Base-by-base conservation (phyloP, 2,329 filamentous ascomycete species). In the Metarhizium brunneum region DNA sequence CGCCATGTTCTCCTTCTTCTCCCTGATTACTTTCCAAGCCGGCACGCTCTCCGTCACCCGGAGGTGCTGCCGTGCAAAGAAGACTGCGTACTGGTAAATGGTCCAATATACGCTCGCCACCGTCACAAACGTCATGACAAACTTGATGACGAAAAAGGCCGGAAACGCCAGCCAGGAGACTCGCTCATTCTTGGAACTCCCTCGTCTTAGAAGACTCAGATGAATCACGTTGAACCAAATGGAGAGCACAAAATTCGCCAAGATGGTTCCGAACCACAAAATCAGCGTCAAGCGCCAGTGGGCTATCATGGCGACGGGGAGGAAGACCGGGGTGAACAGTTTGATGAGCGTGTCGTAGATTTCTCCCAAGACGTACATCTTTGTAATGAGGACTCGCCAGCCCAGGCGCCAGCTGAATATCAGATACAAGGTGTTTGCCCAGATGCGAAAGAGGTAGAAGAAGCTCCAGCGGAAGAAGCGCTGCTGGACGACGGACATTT, bases 31-130 rank as follows among this genome's bases (percentile, higher is more conserved):
- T 20, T 25, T 40, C 45, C 45, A 42, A 38, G 47, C 45, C 30
- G 16, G 47, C 54, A 43, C 52, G 36, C 35, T 38, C 29, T 43
- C 55, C 32, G 47, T 57, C 47, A 47, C 51, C 25, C 48, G 13
- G 25, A 40, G 38, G 38, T 40, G 38, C 14, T 40, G 38, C 38
- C 38, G 38, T 40, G 38, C 13, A 11, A 40, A 40, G 38, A 40
- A 40, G 8, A 40, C 7, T 2, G 38, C 38, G 38, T 40, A 40
- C 14, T 40, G 11, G 38, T 40, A 40, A 11, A 40, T 40, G 4
- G 38, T 14, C 38, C 38, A 40, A 40, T 40, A 40, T 5, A 40
- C 38, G 38, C 38, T 40, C 38, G 10, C 38, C 13, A 40, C 38
- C 14, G 38, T 16, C 38, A 40, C 38, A 11, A 40, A 13, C 4